Base-by-base conservation (phyloP, 2,329 filamentous ascomycete species). In the Rhinocladiella mackenziei region DNA sequence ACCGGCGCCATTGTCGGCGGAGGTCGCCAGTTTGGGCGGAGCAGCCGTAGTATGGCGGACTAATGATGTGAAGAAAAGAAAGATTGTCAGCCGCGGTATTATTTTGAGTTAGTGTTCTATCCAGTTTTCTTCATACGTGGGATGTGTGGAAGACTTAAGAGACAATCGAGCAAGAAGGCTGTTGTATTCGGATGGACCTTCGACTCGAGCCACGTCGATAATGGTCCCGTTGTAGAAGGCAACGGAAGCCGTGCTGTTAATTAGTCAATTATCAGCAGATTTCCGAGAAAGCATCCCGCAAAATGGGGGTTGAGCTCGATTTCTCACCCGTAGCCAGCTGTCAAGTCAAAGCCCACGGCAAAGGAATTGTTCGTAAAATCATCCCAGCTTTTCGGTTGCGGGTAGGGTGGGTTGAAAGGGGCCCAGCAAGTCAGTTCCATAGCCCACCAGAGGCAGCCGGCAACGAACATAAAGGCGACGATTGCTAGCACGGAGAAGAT, bases 1-100 rank as follows among this genome's bases (percentile, higher is more conserved):
- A 35, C n/a, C 32, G 32, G 7, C 8, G 13, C 32, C 32, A 35
- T 35, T 35, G 32, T 6, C 32, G 8, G 8, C 13, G 6, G 32
- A 35, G 8, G 18, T 35, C 32, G 15, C 19, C 11, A 17, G 19
- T 11, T 6, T 14, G 18, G 7, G 8, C 4, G 4, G 4, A n/a
- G 32, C 32, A 35, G 18, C 19, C 19, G 32, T 35, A 35, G 15
- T 35, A 35, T 15, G 32, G 32, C 6, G 32, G 32, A 15, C 32
- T 35, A 8, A 4, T n/a, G 8, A 6, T 7, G 15, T 15, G 32
- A 17, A 5, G 19, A 17, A 5, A 17, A 5, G 10, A 11, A n/a
- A n/a, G n/a, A n/a, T n/a, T n/a, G n/a, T n/a, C n/a, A n/a, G n/a
- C n/a, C n/a, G n/a, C n/a, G n/a, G n/a, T n/a, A n/a, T n/a, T n/a